Evolutionary conservation across 2,329 filamentous ascomycete genomes (phyloP).

Genomic region (Furcasterigmium sp.): DNA sequence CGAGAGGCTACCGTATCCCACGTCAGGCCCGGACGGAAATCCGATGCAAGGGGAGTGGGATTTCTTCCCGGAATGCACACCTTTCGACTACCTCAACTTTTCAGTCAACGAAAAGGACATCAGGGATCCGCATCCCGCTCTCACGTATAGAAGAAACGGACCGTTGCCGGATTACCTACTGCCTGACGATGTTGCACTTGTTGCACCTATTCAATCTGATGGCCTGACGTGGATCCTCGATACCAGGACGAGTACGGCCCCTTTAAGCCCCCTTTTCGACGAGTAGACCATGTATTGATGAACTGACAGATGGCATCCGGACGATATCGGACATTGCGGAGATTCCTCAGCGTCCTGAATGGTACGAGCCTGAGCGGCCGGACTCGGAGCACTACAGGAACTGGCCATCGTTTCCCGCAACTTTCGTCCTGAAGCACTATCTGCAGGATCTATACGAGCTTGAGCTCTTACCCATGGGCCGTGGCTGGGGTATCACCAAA

Average conservation of each 20-base stretch:
- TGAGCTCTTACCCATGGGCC: not conserved
- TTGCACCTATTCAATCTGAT: not conserved
- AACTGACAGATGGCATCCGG: not conserved
- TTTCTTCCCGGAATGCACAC: no score
- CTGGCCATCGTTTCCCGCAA: not conserved
- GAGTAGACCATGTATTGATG: no score
- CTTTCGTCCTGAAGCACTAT: not conserved
- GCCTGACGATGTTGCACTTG: not conserved
- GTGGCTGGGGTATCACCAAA: not conserved
- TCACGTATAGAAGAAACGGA: no score
- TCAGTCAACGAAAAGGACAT: not conserved
- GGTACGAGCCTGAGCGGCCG: not conserved
- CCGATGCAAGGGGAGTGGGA: no score
- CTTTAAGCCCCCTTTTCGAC: no score
- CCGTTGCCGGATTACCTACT: not conserved
- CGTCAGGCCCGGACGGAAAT: no score
- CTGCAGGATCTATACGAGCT: not conserved
- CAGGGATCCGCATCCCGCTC: slow-evolving; percentile 12
- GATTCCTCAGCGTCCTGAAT: not conserved
- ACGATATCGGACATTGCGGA: not conserved
- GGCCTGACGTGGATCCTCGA: not conserved
- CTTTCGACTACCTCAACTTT: not conserved
- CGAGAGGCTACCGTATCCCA: no score
- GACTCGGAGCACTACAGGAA: not conserved
- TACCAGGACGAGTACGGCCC: not conserved